Evolutionary conservation across 495 filamentous ascomycete genomes (phyloP), one percentile per base, ranked within the genome.

Genomic region (Daldinia caldariorum): DNA sequence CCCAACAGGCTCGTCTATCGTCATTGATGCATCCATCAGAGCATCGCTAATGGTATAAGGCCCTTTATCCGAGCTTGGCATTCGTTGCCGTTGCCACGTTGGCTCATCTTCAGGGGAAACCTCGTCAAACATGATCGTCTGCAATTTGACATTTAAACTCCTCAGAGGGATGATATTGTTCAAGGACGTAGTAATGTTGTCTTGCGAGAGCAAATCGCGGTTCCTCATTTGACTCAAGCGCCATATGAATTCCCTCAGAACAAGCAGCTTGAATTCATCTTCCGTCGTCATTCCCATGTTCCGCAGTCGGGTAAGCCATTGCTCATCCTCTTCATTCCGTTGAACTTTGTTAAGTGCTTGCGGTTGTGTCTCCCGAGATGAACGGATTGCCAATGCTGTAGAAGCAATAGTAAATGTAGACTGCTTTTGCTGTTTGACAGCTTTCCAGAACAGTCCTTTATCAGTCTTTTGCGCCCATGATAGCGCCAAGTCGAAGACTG

Each of bases 311-410:
- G 82, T 81, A n/a, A 99, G 82, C 96, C 96, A 99, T 73, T 94
- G 89, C 61, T 97, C 93, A 77, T 99, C 96, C 76, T 97, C 94
- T n/a, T 97, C 94, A 72, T 94, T 97, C 74, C 87, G 93, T 0
- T 83, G 69, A 1, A 88, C 71, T 74, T 83, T 87, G 55, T 76
- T 80, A 0, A 82, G 65, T 14, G 77, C 69, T 34, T 78, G 74
- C 41, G 75, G 70, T 58, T 77, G 74, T 14, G 66, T 54, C 58
- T 76, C 82, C 14, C 71, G 71, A 45, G 71, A 62, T 12, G 69
- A 70, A 59, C 77, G 73, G 31, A 69, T 73, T 6, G 66, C 71
- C 72, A 74, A 81, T 76, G 71, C 80, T 77, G 62, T 82, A 63
- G 86, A 84, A 16, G 86, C 87, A 50, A 93, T 86, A 14, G 84